phyloP scores from a whole-genome alignment of 2,329 filamentous ascomycete genomes.

The Metarhizium brunneum region DNA sequence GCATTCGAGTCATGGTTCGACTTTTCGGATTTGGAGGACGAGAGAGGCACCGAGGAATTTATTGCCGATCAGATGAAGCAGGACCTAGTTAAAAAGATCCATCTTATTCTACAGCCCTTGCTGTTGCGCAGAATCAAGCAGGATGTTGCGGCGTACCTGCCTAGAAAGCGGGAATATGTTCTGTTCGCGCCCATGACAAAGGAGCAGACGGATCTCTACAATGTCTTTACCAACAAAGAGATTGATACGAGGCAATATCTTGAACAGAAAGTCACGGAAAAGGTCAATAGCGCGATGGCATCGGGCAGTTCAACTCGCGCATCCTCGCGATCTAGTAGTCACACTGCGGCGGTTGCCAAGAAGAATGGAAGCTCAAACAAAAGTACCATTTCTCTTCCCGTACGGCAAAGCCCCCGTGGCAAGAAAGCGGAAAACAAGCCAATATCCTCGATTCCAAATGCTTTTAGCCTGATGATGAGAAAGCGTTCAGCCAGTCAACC shows the following conservation, averaged over 20 bases:
- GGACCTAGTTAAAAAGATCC: constrained; percentile 60
- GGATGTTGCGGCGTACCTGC: constrained; percentile 84
- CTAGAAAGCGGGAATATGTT: constrained; percentile 94
- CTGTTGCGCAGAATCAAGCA: constrained; percentile 82
- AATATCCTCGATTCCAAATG: constrained; percentile 25
- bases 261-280: constrained; percentile 67
- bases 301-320: constrained; percentile 22
- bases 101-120: constrained; percentile 86
- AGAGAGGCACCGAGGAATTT: constrained; percentile 67
- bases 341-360: constrained; percentile 9
- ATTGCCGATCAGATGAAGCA: constrained; percentile 62
- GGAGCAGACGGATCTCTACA: constrained; percentile 86
- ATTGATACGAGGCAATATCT: constrained; percentile 64
- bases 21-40: constrained; percentile 84
- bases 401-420: constrained; percentile 27
- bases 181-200: constrained; percentile 86
- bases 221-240: constrained; percentile 47
- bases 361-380: constrained; percentile 9
- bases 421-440: constrained; percentile 16
- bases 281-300: constrained; percentile 32
- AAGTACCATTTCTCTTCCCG: constrained; percentile 18
- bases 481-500: constrained; percentile 21
- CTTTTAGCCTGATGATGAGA: constrained; percentile 46
- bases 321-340: constrained; percentile 31
- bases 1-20: constrained; percentile 96